Evolutionary conservation across 306 rosid genomes (phyloP).

Genomic region (barrel medic (Medicago truncatula)): DNA sequence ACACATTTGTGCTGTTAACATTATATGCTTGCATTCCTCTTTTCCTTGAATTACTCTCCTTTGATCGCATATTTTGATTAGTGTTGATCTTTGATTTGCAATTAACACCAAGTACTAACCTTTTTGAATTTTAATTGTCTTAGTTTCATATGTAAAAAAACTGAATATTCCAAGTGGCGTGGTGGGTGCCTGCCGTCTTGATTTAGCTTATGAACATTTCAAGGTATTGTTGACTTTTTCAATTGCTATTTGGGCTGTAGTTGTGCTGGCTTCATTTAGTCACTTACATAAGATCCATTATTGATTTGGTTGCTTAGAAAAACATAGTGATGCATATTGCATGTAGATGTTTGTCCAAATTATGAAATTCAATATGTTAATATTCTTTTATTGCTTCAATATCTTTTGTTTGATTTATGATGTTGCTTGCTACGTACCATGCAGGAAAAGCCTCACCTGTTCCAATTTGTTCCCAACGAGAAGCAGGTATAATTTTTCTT

Average conservation of each 20-base stretch:
- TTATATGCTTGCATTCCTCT: slow-evolving; percentile 17
- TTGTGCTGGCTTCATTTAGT: slow-evolving; percentile 33
- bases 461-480: slow-evolving; percentile 98
- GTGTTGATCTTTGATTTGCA: slow-evolving; percentile 18
- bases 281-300: slow-evolving; percentile 2
- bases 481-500: slow-evolving; percentile 72
- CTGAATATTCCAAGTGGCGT: slow-evolving; percentile 97
- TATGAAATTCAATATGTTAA: slow-evolving; percentile 18
- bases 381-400: slow-evolving; percentile 19
- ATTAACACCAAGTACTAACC: slow-evolving; percentile 44
- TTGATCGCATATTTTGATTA: slow-evolving; percentile 23
- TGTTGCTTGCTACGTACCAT: slow-evolving; percentile 35
- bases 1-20: slow-evolving; percentile 10
- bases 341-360: slow-evolving; percentile 17
- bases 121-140: slow-evolving; percentile 40
- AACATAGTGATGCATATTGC: not conserved
- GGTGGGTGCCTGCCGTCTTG: slow-evolving; percentile 98
- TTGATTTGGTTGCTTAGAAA: slow-evolving; percentile 27
- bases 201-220: slow-evolving; percentile 92
- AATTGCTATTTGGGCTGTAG: slow-evolving; percentile 31
- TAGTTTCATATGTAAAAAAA: slow-evolving; percentile 90
- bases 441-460: slow-evolving; percentile 94
- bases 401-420: slow-evolving; percentile 18
- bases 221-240: slow-evolving; percentile 63
- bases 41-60: slow-evolving; percentile 18